phyloP scores from a whole-genome alignment of 2,329 filamentous ascomycete genomes.

The Fonsecaea pedrosoi region DNA sequence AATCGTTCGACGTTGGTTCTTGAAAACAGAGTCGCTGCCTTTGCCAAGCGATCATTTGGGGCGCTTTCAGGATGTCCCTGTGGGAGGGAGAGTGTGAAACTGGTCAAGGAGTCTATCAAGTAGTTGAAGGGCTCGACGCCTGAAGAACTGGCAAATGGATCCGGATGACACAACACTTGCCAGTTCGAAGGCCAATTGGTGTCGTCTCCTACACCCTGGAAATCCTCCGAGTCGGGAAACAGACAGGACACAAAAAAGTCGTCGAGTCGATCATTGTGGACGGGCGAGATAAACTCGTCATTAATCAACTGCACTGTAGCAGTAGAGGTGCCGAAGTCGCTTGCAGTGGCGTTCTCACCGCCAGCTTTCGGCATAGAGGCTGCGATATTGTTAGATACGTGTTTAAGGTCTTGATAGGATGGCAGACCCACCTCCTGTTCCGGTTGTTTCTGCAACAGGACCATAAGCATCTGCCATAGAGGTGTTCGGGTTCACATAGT shows the following conservation, averaged over 20 bases:
- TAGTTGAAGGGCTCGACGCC: constrained; percentile 1
- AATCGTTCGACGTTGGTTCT: constrained; percentile 14
- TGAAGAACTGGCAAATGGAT: neutral
- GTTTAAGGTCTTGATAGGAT: neutral
- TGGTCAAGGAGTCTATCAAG: constrained; percentile 16
- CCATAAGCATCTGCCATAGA: constrained; percentile 12
- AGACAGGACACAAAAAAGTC: constrained; percentile 18
- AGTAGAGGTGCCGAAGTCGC: neutral
- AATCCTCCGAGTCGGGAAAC: constrained; percentile 16
- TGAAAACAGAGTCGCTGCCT: constrained; percentile 10
- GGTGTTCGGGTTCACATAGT: constrained; percentile 20
- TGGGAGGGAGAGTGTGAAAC: constrained; percentile 20
- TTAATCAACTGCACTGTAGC: constrained; percentile 8
- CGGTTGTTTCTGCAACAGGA: neutral
- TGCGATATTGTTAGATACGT: neutral
- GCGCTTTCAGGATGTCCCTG: constrained; percentile 6
- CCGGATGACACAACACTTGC: neutral
- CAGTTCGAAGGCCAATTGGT: constrained; percentile 5
- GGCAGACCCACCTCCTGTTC: constrained; percentile 1
- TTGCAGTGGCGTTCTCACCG: neutral
- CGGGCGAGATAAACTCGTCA: constrained; percentile 13
- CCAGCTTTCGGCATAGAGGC: neutral
- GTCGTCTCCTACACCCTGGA: neutral
- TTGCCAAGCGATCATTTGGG: constrained; percentile 12
- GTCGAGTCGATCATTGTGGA: constrained; percentile 4